These are phyloP conservation scores for Xylariomycetidae sp. DNA, from an alignment of 2,329 filamentous ascomycete genomes.

Conservation along the genomic window DNA sequence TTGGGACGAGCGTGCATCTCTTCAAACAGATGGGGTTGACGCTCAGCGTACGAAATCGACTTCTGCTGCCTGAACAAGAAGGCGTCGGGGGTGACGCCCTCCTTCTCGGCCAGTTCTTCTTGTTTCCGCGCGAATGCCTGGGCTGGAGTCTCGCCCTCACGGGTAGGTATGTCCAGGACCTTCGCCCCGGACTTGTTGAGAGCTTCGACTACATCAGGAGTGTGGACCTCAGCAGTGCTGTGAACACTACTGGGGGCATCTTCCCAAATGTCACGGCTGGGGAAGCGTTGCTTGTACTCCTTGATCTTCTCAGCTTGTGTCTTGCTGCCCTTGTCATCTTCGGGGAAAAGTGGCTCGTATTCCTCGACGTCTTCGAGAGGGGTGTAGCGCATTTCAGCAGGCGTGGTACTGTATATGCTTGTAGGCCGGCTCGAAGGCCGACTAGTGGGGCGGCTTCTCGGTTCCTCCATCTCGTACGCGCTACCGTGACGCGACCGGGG, in stretches of 20 bases:
- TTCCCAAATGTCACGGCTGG: conserved; percentile 95
- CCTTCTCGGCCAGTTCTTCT: conserved; percentile 57
- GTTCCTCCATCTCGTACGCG: conserved; percentile 48
- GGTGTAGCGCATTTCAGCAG: conserved; percentile 54
- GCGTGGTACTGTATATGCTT: conserved; percentile 53
- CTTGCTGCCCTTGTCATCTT: conserved; percentile 52
- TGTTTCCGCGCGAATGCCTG: conserved; percentile 62
- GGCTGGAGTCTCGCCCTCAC: conserved; percentile 49
- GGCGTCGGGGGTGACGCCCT: conserved; percentile 40
- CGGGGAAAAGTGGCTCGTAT: conserved; percentile 90
- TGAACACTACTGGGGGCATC: conserved; percentile 84
- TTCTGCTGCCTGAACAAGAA: conserved; percentile 49
- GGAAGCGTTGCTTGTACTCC: conserved; percentile 65
- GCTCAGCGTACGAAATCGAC: conserved; percentile 38
- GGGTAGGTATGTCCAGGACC: conserved; percentile 27
- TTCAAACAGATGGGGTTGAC: conserved; percentile 44
- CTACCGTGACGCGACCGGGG: conserved; percentile 57
- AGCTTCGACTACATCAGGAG: conserved; percentile 58
- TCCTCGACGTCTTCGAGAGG: conserved; percentile 85
- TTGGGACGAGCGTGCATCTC: conserved; percentile 45
- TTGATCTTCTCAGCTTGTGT: conserved; percentile 39
- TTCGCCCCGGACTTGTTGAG: conserved; percentile 32
- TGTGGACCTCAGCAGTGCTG: conserved; percentile 74
- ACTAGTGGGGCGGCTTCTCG: conserved; percentile 59
- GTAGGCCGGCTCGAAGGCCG: conserved; percentile 57